phyloP scores from a whole-genome alignment of 1,284 basidiomycete species.

The Cutaneotrichosporon cavernicola region DNA sequence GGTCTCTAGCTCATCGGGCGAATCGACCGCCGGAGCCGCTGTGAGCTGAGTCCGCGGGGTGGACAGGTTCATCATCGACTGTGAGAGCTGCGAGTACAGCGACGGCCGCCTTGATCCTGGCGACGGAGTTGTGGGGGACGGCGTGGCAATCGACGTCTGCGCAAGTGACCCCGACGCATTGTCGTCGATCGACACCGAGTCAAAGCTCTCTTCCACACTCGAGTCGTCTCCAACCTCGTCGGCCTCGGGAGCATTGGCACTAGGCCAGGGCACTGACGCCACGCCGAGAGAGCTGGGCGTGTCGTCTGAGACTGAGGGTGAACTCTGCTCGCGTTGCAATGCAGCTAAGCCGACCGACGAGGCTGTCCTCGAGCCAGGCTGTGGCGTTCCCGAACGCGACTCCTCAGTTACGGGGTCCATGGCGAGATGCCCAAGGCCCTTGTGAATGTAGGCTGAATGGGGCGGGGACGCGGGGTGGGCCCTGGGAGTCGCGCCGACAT shows the following conservation, averaged over 20 bases:
- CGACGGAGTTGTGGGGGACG: conserved; percentile 6
- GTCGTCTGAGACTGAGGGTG: conserved; percentile 1
- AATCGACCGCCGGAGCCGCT: neutral
- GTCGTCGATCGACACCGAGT: conserved; percentile 10
- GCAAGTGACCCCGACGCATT: conserved; percentile 16
- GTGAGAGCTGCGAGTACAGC: conserved; percentile 65
- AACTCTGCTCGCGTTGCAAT: neutral
- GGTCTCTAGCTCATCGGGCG: conserved; percentile 20
- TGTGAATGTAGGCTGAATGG: neutral
- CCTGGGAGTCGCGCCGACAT: neutral
- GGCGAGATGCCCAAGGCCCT: no score
- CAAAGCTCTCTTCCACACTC: conserved; percentile 8
- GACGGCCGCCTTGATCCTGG: conserved; percentile 51
- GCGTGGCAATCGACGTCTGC: conserved; percentile 13
- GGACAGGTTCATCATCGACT: conserved; percentile 59
- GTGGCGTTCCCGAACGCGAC: conserved; percentile 2
- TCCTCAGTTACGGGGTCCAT: conserved; percentile 7
- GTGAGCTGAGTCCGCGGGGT: neutral
- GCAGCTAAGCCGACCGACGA: neutral
- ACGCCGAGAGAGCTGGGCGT: neutral
- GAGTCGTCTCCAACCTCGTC: conserved; percentile 9
- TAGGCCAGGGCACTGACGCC: neutral
- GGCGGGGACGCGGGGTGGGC: neutral
- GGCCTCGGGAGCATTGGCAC: neutral
- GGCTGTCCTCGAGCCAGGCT: neutral